Base-by-base conservation (phyloP, 208 protist genomes). In the Crithidia bombi region DNA sequence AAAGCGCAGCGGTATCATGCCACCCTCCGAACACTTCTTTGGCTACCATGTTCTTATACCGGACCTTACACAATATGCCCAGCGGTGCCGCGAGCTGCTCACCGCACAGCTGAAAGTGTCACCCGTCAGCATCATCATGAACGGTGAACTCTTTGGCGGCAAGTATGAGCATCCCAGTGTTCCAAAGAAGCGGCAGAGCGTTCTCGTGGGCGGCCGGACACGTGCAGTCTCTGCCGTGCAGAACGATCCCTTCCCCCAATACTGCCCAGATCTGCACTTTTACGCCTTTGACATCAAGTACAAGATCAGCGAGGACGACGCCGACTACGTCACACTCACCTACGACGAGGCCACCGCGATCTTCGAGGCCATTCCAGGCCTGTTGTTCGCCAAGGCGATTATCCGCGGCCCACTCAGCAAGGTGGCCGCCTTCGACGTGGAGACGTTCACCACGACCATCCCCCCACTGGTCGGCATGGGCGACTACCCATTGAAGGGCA, bases 221-320 rank as follows among this genome's bases (percentile, higher is more conserved):
- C 81, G 85, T 2, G 38, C 39, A 17, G 85, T 92, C 36, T 79
- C 73, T 15, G 68, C 91, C 28, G 88, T 96, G 44, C 87, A 93
- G 78, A 85, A 39, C 30, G 83, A 96, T 58, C 66, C 82, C 26
- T 93, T 94, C 64, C 91, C 91, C n/a, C 91, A 96, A 71, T 96
- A 96, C 73, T 85, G 82, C 78, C 91, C 91, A 23, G 66, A 91
- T 67, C 82, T 96, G 21, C 87, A 91, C 56, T 96, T 96, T 66
- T 94, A 93, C 64, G 91, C 91, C 39, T 96, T 93, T 55, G 91
- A 96, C 75, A 83, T 96, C 61, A 93, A 96, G 69, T 90, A 91
- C 75, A 81, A 82, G 44, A 33, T 70, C 21, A 65, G 9, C n/a
- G 64, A 56, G 6, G 54, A 64, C 19, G 64, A 74, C 2, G 46